Evolutionary conservation across 768 basidiomycete genomes (phyloP), one percentile per base, ranked within the genome.

Genomic region (Tricholoma flavovirens): DNA sequence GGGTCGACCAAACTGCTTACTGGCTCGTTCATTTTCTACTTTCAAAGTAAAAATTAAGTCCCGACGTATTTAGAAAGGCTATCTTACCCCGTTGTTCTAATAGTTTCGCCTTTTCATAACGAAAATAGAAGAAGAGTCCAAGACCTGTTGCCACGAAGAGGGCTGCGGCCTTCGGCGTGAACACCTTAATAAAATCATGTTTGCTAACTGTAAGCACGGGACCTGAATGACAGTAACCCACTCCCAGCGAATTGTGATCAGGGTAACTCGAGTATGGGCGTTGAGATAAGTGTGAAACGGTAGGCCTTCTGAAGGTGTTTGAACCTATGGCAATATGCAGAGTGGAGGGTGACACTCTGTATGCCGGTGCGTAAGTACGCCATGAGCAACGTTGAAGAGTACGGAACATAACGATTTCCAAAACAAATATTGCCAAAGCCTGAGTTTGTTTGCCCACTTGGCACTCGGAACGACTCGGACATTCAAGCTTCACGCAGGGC

Each of bases 111-210:
- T 98, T 98, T 71, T 98, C 94, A 55, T 83, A 75, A 52, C 84
- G 80, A 73, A 99, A 98, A 74, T 98, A 98, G 62, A 81, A 85
- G 66, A 84, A 90, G 15, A 99, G 76, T 2, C 86, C 94, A 10
- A 80, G 73, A 1, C 94, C 94, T 6, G 92, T 87, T 1, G 80
- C 73, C n/a, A 96, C 70, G 69, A 99, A 97, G 19, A 98, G 64
- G 0, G 78, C 84, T 0, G 91, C 95, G 1, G 94, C 86, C 52
- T 77, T 79, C 24, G 93, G 93, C 2, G 93, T 94, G 68, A 98
- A 97, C n/a, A 92, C 90, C 95, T 98, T 62, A 30, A 61, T 45
- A 21, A n/a, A n/a, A 29, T 29, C 10, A 40, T 11, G 14, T 55
- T 30, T 12, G 26, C 51, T 55, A 29, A 61, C 49, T 29, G 5